These are phyloP conservation scores for Caloboletus inedulis DNA, from an alignment of 1,284 basidiomycete genomes.

Conservation along the genomic window DNA sequence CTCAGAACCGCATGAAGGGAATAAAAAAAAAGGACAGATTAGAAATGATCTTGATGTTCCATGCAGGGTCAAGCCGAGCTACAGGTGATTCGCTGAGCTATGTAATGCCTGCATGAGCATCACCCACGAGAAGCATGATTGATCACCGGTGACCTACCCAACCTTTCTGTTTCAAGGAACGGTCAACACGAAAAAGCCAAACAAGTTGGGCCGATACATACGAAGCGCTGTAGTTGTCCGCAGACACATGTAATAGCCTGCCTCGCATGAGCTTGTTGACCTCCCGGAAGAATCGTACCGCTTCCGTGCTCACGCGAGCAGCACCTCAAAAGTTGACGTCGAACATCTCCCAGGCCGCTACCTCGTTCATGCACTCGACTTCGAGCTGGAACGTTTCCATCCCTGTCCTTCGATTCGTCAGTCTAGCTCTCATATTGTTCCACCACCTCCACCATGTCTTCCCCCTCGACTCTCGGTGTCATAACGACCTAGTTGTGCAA, in stretches of 20 bases:
- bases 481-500: not conserved
- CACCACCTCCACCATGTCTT: not conserved
- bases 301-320: conserved; percentile 25
- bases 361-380: conserved; percentile 19
- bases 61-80: conserved; percentile 19
- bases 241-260: conserved; percentile 23
- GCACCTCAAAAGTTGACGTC: conserved; percentile 37
- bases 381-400: not conserved
- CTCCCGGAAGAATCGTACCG: conserved; percentile 35
- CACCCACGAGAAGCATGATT: not conserved
- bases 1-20: not conserved
- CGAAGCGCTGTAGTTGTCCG: conserved; percentile 8
- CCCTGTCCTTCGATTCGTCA: not conserved
- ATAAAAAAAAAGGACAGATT: not conserved
- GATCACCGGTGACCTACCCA: not conserved
- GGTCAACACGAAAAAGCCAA: not conserved
- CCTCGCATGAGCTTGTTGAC: conserved; percentile 32
- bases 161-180: conserved; percentile 5
- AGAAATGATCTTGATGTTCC: conserved; percentile 19
- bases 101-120: not conserved
- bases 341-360: conserved; percentile 24
- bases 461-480: not conserved
- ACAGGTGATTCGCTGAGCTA: conserved; percentile 11
- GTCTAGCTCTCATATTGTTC: not conserved
- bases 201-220: not conserved